Evolutionary conservation across 2,329 filamentous ascomycete species (phyloP).

Genomic region (Ascosphaera pollenicola): DNA sequence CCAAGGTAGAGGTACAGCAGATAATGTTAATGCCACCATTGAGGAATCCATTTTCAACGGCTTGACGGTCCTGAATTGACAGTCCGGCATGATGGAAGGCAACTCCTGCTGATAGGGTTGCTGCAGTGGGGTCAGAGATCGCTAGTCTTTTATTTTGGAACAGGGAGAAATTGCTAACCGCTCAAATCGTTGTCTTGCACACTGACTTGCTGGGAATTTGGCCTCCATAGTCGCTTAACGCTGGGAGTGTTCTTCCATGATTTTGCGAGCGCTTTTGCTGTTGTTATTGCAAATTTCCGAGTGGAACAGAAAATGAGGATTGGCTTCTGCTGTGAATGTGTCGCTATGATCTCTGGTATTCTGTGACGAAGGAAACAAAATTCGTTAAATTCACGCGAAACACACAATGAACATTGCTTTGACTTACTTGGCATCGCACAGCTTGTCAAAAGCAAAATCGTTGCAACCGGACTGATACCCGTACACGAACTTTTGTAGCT

Average conservation of each 20-base stretch:
- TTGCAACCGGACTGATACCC: constrained; percentile 44
- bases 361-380: constrained; percentile 16
- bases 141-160: no score
- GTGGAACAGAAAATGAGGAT: constrained; percentile 72
- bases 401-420: background rate
- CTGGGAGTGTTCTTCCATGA: constrained; percentile 35
- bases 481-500: constrained; percentile 52
- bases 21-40: constrained; percentile 55
- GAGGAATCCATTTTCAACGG: constrained; percentile 46
- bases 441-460: constrained; percentile 56
- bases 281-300: constrained; percentile 43
- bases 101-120: constrained; percentile 35
- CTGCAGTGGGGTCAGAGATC: constrained; percentile 10
- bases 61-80: constrained; percentile 36
- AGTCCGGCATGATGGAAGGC: constrained; percentile 70
- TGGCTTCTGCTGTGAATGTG: constrained; percentile 48
- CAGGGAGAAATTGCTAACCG: constrained; percentile 15
- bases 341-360: constrained; percentile 41
- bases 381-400: background rate
- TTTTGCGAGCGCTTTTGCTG: constrained; percentile 43
- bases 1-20: constrained; percentile 69
- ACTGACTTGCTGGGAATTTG: constrained; percentile 27
- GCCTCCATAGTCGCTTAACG: constrained; percentile 38
- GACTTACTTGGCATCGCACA: constrained; percentile 36
- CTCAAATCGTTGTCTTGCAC: constrained; percentile 40